Conservation (phyloP, 345 rosid genomes). For the Physaria fendleri region DNA sequence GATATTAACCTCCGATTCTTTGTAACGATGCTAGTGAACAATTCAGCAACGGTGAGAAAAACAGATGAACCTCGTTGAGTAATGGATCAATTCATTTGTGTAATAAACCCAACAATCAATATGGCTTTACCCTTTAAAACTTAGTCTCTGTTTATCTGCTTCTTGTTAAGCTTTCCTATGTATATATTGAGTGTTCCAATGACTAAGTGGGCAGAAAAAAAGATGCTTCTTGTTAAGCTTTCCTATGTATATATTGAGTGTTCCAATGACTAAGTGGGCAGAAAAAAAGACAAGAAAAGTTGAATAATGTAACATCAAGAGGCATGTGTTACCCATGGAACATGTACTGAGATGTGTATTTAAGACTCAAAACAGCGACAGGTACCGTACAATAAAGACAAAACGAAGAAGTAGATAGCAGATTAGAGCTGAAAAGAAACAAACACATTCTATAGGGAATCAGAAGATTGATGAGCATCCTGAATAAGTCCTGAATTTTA, state of each 20-base stretch:
- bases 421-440: too few species aligned
- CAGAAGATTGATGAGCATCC: too few species aligned
- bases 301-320: too few species aligned
- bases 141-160: neutral
- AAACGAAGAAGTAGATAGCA: too few species aligned
- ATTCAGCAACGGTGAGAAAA: neutral
- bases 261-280: neutral
- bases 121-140: neutral
- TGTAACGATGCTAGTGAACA: conserved; percentile 9
- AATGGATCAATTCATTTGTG: neutral
- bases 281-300: too few species aligned
- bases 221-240: neutral
- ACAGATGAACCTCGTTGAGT: conserved; percentile 1
- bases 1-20: neutral
- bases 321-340: too few species aligned
- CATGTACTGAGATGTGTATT: too few species aligned
- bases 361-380: too few species aligned
- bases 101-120: conserved; percentile 1
- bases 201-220: neutral
- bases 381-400: too few species aligned
- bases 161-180: neutral
- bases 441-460: too few species aligned
- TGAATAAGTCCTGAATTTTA: too few species aligned
- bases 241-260: neutral
- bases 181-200: neutral